These are phyloP conservation scores for Trematosphaeria pertusa DNA, from an alignment of 2,329 filamentous ascomycete genomes.

Conservation along the genomic window DNA sequence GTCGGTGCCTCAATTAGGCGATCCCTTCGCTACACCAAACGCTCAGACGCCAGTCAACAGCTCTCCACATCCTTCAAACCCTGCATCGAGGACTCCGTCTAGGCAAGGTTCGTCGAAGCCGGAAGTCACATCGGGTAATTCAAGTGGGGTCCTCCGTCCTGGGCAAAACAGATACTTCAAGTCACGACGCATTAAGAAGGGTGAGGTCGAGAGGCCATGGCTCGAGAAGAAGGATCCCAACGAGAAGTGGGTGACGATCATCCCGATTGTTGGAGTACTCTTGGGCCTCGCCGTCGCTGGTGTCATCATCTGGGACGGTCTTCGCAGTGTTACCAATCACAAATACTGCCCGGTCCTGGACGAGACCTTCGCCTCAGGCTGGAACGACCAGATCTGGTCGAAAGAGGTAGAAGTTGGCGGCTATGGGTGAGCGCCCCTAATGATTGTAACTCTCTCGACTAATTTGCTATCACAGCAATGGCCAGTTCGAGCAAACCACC, in stretches of 20 bases:
- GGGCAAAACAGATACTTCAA: no score
- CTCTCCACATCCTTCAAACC: no score
- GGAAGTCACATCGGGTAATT: no score
- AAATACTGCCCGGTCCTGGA: conserved; percentile 73
- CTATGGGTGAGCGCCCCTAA: conserved; percentile 68
- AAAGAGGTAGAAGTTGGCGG: conserved; percentile 78
- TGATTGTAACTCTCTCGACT: no score
- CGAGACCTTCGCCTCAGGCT: conserved; percentile 68
- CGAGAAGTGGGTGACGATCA: conserved; percentile 86
- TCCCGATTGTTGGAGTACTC: conserved; percentile 74
- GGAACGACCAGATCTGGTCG: conserved; percentile 70
- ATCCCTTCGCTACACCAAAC: no score
- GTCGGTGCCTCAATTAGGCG: no score
- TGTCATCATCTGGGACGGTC: conserved; percentile 77
- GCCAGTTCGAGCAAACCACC: conserved; percentile 82
- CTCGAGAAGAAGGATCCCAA: conserved; percentile 73
- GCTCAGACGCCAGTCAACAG: no score
- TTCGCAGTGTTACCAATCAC: conserved; percentile 74
- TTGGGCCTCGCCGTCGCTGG: conserved; percentile 72
- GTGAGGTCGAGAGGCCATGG: conserved; percentile 79
- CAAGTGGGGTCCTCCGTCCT: no score
- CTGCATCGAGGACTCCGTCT: no score
- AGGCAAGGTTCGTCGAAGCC: no score
- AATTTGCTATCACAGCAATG: conserved; percentile 74
- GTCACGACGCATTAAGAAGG: conserved; percentile 75